A percentile compares a stretch with the other conserved stretches of the same genome.
phyloP scores from a whole-genome alignment of 2,329 filamentous ascomycete genomes.

The Bipolaris oryzae region DNA sequence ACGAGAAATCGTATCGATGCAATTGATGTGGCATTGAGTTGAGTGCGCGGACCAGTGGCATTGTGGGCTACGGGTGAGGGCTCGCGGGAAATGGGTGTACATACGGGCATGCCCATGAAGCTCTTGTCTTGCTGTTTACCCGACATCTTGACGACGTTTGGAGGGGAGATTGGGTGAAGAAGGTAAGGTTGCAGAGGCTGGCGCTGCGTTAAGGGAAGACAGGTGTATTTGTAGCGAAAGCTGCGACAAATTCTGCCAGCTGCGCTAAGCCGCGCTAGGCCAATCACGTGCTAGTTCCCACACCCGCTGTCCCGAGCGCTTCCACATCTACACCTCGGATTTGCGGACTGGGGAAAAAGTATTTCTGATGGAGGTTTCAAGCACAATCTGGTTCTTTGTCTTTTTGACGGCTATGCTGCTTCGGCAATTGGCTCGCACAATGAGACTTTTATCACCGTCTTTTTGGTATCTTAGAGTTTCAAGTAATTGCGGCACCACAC shows the following conservation, averaged over 20 bases:
- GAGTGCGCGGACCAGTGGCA: conserved; percentile 18
- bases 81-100: conserved; percentile 17
- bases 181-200: conserved; percentile 24
- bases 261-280: conserved; percentile 33
- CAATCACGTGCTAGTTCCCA: conserved; percentile 18
- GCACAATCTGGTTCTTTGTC: neutral
- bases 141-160: conserved; percentile 20
- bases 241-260: conserved; percentile 30
- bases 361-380: neutral
- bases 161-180: conserved; percentile 32
- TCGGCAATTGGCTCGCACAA: neutral
- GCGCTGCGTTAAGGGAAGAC: conserved; percentile 27
- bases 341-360: conserved; percentile 17
- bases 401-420: neutral
- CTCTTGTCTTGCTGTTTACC: conserved; percentile 20
- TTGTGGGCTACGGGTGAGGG: conserved; percentile 21
- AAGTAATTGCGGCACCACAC: conserved; percentile 6
- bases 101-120: conserved; percentile 56
- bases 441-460: neutral
- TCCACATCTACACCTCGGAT: conserved; percentile 32
- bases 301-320: conserved; percentile 28
- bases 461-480: neutral
- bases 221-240: conserved; percentile 33
- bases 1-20: conserved; percentile 25
- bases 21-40: conserved; percentile 36